Evolutionary conservation across 2,329 filamentous ascomycete species (phyloP), one percentile per base, ranked within the genome.

Genomic region (Trichoderma sp.): DNA sequence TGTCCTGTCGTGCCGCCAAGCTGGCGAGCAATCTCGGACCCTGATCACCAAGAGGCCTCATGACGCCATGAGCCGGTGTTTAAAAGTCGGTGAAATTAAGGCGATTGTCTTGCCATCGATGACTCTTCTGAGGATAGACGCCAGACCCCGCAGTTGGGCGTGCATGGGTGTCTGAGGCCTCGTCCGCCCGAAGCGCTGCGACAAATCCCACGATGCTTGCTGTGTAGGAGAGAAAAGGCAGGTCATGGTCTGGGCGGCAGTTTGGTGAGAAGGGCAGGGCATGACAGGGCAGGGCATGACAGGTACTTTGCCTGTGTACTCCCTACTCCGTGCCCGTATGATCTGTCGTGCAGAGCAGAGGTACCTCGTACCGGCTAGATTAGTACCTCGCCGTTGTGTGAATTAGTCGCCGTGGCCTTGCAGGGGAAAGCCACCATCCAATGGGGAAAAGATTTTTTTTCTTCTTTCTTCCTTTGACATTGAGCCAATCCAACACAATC

Each of bases 11-110:
- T 57, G 48, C 59, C 59, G 59, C 66, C 66, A 68, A 63, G 66
- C 61, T 58, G 67, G 54, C 37, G 45, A 54, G 63, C 45, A 29
- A 34, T n/a, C 37, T 19, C 29, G 63, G 48, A 32, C 35, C 37
- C 54, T 22, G 67, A 66, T 60, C 35, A 37, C 25, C 27, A 37
- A 39, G 59, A 60, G 67, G 63, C 67, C 67, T 58, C 61, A 68
- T 67, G 67, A 66, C 61, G 63, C 35, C 48, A 53, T 54, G 52
- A 37, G 32, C 53, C 29, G 42, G 34, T 29, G 19, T 53, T n/a
- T 53, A 68, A 68, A 68, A 68, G 67, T 68, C 67, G 67, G 67
- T 68, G 67, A 68, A 68, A 42, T 59, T 52, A 27, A 66, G 56
- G n/a, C n/a, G 27, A 22, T 45, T 52, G n/a, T 32, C 35, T 53